A percentile compares a stretch with the other conserved stretches of the same genome.
These are phyloP conservation scores for Cyclotella choctawhatcheeana DNA, from an alignment of 108 stramenopile genomes.

Conservation along the genomic window DNA sequence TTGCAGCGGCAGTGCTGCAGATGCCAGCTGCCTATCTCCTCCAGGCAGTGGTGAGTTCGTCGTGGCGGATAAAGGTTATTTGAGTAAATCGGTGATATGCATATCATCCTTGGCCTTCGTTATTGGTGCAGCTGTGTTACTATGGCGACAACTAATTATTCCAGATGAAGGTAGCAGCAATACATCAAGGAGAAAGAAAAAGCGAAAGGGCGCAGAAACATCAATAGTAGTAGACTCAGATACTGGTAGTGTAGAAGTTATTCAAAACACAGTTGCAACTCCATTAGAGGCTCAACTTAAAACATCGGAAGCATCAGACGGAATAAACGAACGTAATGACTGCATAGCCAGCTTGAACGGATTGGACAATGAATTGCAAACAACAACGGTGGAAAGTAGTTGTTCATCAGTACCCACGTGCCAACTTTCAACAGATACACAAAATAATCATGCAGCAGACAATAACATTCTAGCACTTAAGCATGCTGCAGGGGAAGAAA, in stretches of 20 bases:
- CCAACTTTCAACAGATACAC: neutral
- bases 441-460: neutral
- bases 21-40: neutral
- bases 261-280: neutral
- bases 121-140: neutral
- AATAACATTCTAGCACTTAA: neutral
- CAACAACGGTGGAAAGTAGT: neutral
- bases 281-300: neutral
- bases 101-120: neutral
- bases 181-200: conserved; percentile 19
- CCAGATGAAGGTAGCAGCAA: neutral
- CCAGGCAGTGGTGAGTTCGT: neutral
- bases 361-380: neutral
- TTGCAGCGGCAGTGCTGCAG: neutral
- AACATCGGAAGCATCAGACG: neutral
- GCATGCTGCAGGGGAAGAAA: neutral
- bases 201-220: neutral
- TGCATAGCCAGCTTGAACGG: neutral
- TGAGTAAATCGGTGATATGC: neutral
- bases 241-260: neutral
- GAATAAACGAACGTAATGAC: neutral
- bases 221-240: neutral
- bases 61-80: neutral
- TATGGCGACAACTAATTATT: neutral
- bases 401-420: no score